A percentile compares a stretch with the other conserved stretches of the same genome.
These are phyloP conservation scores for Backusella morwellensis DNA, from an alignment of 192 early-diverging fungal species.

Conservation along the genomic window DNA sequence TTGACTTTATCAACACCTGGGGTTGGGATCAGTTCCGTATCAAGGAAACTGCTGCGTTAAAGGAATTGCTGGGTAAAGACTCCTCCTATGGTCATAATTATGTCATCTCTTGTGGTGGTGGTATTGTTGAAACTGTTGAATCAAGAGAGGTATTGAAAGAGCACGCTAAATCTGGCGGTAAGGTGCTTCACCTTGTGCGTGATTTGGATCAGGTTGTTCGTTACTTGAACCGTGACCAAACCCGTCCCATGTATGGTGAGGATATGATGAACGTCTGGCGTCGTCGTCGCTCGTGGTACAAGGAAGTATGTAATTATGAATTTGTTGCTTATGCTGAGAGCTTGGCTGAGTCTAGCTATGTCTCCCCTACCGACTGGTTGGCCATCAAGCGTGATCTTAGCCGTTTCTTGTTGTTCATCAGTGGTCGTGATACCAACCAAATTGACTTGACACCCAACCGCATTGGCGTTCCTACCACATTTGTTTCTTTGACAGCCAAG, in stretches of 20 bases:
- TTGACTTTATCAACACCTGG: conserved; percentile 68
- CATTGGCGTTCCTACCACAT: conserved; percentile 59
- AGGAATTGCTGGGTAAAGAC: conserved; percentile 48
- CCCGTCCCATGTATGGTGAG: conserved; percentile 81
- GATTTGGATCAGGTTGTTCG: conserved; percentile 78
- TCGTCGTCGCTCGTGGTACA: conserved; percentile 75
- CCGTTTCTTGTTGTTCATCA: conserved; percentile 67
- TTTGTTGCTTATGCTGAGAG: conserved; percentile 55
- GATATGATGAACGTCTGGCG: conserved; percentile 80
- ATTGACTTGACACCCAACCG: conserved; percentile 29
- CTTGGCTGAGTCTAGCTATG: conserved; percentile 37
- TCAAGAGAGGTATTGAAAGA: conserved; percentile 67
- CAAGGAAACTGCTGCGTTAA: conserved; percentile 72
- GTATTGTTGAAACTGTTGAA: conserved; percentile 81
- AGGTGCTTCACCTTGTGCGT: conserved; percentile 79
- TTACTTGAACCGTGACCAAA: conserved; percentile 78
- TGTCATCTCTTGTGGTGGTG: conserved; percentile 92
- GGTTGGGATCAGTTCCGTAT: conserved; percentile 90
- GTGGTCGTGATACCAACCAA: conserved; percentile 41
- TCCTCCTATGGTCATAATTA: conserved; percentile 52
- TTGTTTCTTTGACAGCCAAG: conserved; percentile 84
- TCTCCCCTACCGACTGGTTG: conserved; percentile 59
- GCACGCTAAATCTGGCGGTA: conserved; percentile 52
- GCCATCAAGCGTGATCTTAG: conserved; percentile 75
- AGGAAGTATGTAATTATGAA: conserved; percentile 78